Evolutionary conservation across 768 basidiomycete species (phyloP).

Genomic region (Lactarius psammicola): DNA sequence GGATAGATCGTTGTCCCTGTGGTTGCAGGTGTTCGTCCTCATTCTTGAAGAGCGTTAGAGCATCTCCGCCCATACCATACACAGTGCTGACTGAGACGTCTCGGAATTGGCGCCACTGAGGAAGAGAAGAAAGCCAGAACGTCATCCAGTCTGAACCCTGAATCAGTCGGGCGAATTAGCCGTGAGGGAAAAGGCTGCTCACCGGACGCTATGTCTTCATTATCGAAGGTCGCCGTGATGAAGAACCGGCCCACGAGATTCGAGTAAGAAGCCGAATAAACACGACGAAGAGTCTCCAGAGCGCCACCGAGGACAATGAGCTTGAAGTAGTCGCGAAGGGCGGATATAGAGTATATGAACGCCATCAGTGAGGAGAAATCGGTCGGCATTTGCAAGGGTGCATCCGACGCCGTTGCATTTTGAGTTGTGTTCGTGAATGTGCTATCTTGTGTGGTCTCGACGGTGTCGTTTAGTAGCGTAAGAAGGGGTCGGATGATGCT

Average conservation of each 20-base stretch:
- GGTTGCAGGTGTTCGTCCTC: conserved; percentile 12
- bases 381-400: conserved; percentile 22
- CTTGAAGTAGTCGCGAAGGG: conserved; percentile 61
- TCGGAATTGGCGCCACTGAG: conserved; percentile 56
- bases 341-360: conserved; percentile 53
- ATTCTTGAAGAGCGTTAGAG: conserved; percentile 30
- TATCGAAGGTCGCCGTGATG: conserved; percentile 59
- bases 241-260: conserved; percentile 55
- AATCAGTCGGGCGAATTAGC: conserved; percentile 12
- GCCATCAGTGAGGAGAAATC: conserved; percentile 40
- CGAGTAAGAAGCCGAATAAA: conserved; percentile 42
- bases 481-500: background rate
- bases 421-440: background rate
- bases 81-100: conserved; percentile 51
- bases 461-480: conserved; percentile 6
- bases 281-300: conserved; percentile 57
- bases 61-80: conserved; percentile 39
- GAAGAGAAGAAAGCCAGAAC: conserved; percentile 62
- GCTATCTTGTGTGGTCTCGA: background rate
- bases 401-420: background rate
- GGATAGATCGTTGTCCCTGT: conserved; percentile 32
- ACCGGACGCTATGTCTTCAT: conserved; percentile 59
- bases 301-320: conserved; percentile 60
- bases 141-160: conserved; percentile 59
- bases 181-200: conserved; percentile 30